A percentile compares a stretch with the other conserved stretches of the same genome.
Conservation (phyloP, 139 green algal species). For the Chlamydomonas sp. region DNA sequence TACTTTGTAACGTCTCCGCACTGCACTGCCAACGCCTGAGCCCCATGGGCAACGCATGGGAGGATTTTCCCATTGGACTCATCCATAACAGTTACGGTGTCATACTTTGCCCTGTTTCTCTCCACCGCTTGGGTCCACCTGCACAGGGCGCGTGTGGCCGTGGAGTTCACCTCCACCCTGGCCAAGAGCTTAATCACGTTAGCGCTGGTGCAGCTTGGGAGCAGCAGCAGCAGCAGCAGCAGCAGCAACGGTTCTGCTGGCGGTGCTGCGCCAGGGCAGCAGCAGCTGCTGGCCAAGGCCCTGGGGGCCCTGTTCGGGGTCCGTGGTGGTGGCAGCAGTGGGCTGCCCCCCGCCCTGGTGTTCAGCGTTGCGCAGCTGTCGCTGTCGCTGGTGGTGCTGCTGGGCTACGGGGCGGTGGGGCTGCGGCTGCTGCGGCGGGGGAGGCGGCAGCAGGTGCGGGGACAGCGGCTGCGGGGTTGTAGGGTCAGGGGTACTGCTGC, state of each 20-base stretch:
- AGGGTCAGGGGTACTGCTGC: no score
- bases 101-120: background rate
- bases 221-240: background rate
- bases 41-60: no score
- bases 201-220: constrained; percentile 50
- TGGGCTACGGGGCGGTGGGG: constrained; percentile 51
- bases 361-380: constrained; percentile 74
- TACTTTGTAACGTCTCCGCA: no score
- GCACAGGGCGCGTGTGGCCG: constrained; percentile 52
- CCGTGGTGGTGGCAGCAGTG: no score
- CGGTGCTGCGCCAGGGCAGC: background rate
- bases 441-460: background rate
- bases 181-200: constrained; percentile 63
- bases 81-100: no score
- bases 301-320: no score
- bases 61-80: background rate
- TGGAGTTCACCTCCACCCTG: constrained; percentile 70
- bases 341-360: constrained; percentile 48
- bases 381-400: constrained; percentile 53
- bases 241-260: background rate
- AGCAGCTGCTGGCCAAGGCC: background rate
- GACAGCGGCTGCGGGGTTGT: background rate
- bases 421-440: background rate
- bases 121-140: background rate
- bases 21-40: no score